phyloP scores from a whole-genome alignment of 345 rosid species.

The Syzygium aqueum region DNA sequence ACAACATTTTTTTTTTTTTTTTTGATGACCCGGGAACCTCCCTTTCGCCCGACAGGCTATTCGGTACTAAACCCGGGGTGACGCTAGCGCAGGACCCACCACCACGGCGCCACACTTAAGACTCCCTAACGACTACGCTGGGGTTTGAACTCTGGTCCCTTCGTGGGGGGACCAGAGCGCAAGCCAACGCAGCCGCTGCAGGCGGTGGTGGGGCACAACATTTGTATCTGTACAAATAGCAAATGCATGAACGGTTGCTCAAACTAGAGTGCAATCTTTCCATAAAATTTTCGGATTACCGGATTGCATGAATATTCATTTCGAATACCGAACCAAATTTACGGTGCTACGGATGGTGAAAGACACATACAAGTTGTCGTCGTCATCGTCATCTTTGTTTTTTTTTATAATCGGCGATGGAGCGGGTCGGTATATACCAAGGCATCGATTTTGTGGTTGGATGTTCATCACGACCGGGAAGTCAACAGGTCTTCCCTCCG shows the following conservation, averaged over 20 bases:
- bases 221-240: not conserved
- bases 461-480: not conserved
- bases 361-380: not conserved
- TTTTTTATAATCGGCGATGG: not conserved
- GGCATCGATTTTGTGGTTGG: not conserved
- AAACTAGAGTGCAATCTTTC: not conserved
- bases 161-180: too few species aligned
- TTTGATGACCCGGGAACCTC: too few species aligned
- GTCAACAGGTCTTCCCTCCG: not conserved
- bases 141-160: too few species aligned
- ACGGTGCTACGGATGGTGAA: accelerated
- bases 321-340: not conserved
- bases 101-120: too few species aligned
- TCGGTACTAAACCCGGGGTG: too few species aligned
- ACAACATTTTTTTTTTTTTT: too few species aligned
- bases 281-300: not conserved
- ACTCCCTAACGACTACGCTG: too few species aligned
- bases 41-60: too few species aligned
- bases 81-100: too few species aligned
- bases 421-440: not conserved
- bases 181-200: too few species aligned
- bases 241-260: not conserved
- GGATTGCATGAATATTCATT: not conserved
- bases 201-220: not conserved
- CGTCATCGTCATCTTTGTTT: too few species aligned